Evolutionary conservation across 2,329 filamentous ascomycete genomes (phyloP), one percentile per base, ranked within the genome.

Genomic region (Rutstroemia sydowiana): DNA sequence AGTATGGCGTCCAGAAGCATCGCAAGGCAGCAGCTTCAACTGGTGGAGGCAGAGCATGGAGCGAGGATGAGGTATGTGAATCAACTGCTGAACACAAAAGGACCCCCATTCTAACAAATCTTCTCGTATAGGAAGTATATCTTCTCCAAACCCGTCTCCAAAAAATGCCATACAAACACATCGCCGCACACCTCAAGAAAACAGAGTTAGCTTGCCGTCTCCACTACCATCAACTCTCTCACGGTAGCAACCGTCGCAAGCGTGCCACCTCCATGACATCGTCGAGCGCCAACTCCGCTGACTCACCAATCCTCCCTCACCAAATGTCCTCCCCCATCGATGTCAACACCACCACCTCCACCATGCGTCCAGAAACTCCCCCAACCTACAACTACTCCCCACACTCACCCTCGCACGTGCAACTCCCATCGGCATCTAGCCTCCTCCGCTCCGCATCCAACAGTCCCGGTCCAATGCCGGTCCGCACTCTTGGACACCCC

Each of bases 91-190:
- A 6, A 11, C 21, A 48, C 3, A n/a, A 34, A 20, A 11, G 28
- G 39, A 26, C 4, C 26, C 5, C n/a, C 10, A 13, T 23, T 41
- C 39, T 41, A 41, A 41, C 18, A 5, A 13, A 21, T 10, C 13
- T 41, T 41, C 3, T 10, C 39, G 21, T 51, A 42, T 49, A 92
- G 87, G 88, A 93, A 71, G 78, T 83, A 53, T 93, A 92, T 68
- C 82, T 93, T 50, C 78, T 93, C 55, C 86, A 90, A 70, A 91
- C 86, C 55, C 85, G 88, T 53, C 79, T 88, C 63, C 86, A 91
- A 64, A 92, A 92, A 72, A 89, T 92, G 82, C 88, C 88, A 0
- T 93, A 93, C 71, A 93, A 92, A 75, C 87, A 92, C 67, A 93
- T 93, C 66, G 88, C 88, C 53, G 81, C 84, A 54, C 85, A 91